Conservation (phyloP, 2,329 filamentous ascomycete species). For the Alternaria gaisen region DNA sequence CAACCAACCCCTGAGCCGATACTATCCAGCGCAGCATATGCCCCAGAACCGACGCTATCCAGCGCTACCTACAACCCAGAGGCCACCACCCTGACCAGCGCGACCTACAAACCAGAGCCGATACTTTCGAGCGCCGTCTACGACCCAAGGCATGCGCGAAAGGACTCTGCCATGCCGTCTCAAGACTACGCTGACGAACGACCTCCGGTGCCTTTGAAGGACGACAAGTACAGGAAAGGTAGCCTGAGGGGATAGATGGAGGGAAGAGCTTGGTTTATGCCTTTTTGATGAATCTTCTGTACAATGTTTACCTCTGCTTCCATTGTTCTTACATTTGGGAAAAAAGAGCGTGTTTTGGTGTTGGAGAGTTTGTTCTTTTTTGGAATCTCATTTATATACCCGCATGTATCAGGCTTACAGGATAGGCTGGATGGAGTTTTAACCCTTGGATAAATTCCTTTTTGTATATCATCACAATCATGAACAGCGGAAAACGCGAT, state of each 20-base stretch:
- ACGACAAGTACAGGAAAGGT: conserved; percentile 19
- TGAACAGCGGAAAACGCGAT: background rate
- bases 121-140: conserved; percentile 18
- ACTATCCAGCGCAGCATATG: conserved; percentile 20
- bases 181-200: conserved; percentile 11
- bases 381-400: background rate
- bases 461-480: background rate
- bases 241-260: conserved; percentile 5
- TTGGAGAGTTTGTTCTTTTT: background rate
- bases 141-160: conserved; percentile 22
- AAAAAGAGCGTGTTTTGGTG: background rate
- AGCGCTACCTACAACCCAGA: conserved; percentile 21
- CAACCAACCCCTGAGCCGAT: conserved; percentile 2
- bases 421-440: background rate
- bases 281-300: background rate
- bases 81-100: conserved; percentile 11
- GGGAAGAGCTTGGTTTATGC: background rate
- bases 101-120: conserved; percentile 18
- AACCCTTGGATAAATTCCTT: background rate
- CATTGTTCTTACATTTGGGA: background rate
- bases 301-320: background rate
- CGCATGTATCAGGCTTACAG: background rate
- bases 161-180: conserved; percentile 34
- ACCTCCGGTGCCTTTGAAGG: conserved; percentile 14
- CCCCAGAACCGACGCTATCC: conserved; percentile 8